Conservation (phyloP, 2,329 filamentous ascomycete genomes). For the Colletotrichum brevisporum region DNA sequence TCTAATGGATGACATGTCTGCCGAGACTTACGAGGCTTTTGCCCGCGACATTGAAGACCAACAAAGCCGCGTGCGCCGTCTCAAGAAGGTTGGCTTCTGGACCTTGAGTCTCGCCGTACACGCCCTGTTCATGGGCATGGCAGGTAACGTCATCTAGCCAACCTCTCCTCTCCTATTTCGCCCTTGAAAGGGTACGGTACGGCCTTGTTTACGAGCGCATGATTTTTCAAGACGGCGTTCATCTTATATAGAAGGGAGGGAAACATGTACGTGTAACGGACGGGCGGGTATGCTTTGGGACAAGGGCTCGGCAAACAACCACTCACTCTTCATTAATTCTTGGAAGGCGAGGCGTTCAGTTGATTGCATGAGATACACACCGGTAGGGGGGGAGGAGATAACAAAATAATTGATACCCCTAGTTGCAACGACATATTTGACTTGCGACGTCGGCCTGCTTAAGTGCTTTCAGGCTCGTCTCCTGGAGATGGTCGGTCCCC, state of each 20-base stretch:
- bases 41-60: constrained; percentile 91
- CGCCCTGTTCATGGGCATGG: constrained; percentile 94
- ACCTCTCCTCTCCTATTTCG: constrained; percentile 16
- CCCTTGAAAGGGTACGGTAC: constrained; percentile 28
- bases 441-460: background rate
- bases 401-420: constrained; percentile 40
- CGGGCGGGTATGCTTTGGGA: constrained; percentile 2
- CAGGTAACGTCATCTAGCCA: constrained; percentile 78
- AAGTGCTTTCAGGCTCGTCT: background rate
- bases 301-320: background rate
- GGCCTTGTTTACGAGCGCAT: constrained; percentile 34
- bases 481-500: background rate
- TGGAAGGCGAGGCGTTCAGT: constrained; percentile 29
- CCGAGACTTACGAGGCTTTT: constrained; percentile 95
- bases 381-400: constrained; percentile 24
- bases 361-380: constrained; percentile 13
- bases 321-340: background rate
- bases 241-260: constrained; percentile 28
- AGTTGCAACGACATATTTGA: background rate
- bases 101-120: constrained; percentile 93
- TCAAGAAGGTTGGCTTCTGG: constrained; percentile 98
- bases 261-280: constrained; percentile 30
- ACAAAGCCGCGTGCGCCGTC: constrained; percentile 84
- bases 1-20: constrained; percentile 92
- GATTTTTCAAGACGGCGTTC: constrained; percentile 31